phyloP scores from a whole-genome alignment of 2,329 filamentous ascomycete genomes.

The Blastomyces silverae region DNA sequence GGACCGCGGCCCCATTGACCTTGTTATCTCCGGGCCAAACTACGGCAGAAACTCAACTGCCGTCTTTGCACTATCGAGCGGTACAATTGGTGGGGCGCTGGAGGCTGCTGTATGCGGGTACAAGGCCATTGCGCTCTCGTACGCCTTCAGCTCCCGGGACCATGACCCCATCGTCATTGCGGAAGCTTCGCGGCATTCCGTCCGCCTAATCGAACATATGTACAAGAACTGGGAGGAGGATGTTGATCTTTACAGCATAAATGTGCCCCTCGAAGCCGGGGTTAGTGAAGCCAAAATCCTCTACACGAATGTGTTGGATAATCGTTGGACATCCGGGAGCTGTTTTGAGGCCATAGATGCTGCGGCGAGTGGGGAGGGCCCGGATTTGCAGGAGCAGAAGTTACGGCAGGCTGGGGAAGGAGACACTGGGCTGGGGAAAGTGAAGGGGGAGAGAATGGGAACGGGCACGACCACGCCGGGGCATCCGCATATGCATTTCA shows the following conservation, averaged over 20 bases:
- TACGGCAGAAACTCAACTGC: slow-evolving; percentile 78
- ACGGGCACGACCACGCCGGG: slow-evolving; percentile 33
- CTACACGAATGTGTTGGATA: slow-evolving; percentile 84
- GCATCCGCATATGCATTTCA: slow-evolving; percentile 80
- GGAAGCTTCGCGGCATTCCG: slow-evolving; percentile 65
- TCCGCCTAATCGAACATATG: slow-evolving; percentile 72
- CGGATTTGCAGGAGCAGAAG: slow-evolving; percentile 62
- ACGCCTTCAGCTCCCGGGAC: slow-evolving; percentile 79
- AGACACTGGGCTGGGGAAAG: slow-evolving; percentile 26
- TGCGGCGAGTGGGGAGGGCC: slow-evolving; percentile 52
- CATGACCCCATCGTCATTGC: slow-evolving; percentile 77
- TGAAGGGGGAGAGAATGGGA: slow-evolving; percentile 17
- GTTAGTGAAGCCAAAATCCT: slow-evolving; percentile 65
- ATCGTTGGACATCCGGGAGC: slow-evolving; percentile 76
- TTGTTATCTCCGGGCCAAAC: slow-evolving; percentile 74
- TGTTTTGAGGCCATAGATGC: slow-evolving; percentile 77
- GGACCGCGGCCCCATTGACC: slow-evolving; percentile 62
- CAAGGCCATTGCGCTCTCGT: slow-evolving; percentile 74
- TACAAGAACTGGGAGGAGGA: slow-evolving; percentile 65
- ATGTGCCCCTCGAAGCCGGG: slow-evolving; percentile 75
- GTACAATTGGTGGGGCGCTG: slow-evolving; percentile 68
- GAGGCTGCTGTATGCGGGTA: slow-evolving; percentile 66
- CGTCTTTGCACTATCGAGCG: slow-evolving; percentile 69
- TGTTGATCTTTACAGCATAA: slow-evolving; percentile 83
- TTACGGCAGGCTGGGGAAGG: slow-evolving; percentile 60